Base-by-base conservation (phyloP, 345 rosid genomes). In the Eucalyptus polybractea region DNA sequence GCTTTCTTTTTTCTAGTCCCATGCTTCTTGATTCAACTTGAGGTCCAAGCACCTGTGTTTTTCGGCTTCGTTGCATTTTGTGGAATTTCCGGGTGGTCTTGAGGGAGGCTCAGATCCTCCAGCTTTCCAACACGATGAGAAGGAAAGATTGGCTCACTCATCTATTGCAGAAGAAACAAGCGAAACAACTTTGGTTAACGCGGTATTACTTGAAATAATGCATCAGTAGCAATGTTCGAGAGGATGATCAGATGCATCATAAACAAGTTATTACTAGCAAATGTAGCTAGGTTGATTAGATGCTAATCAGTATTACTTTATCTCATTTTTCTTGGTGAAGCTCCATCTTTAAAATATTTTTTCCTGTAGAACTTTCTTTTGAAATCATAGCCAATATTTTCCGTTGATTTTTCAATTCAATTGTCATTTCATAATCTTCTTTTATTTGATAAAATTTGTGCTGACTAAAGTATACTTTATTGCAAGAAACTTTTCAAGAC, bases 41-140 rank as follows among this genome's bases (percentile, higher is more conserved):
- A n/a, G n/a, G 56, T 50, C 50, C 44, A 47, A 88, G 44, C 37
- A 54, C 90, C 42, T 47, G 27, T 90, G 42, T 89, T 81, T 56
- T 86, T 83, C 14, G 58, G 88, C 62, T 76, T 88, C 89, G 51
- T 47, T 90, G 90, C 95, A 95, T 98, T 93, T 93, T 90, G 91
- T 90, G 50, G 90, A 31, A 76, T 91, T 96, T 90, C 94, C 93
- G 10, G 96, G 95, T 91, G 99, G 99, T 86, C 94, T 96, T 90
- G 96, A 92, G 83, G 96, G 98, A 76, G 99, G 98, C 86, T 93
- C 94, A 76, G 95, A 96, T 93, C 98, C 98, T 92, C 98, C 98
- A 56, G 97, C 99, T 89, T 98, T 95, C 91, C 98, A 95, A 90
- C 93, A 89, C 86, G 97, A 98, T 85, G 97, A 94, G 88, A 92